Percentiles rank a stretch among this genome's conserved stretches.
Evolutionary conservation across 2,329 filamentous ascomycete species (phyloP).

Genomic region (Aspergillus ustus): DNA sequence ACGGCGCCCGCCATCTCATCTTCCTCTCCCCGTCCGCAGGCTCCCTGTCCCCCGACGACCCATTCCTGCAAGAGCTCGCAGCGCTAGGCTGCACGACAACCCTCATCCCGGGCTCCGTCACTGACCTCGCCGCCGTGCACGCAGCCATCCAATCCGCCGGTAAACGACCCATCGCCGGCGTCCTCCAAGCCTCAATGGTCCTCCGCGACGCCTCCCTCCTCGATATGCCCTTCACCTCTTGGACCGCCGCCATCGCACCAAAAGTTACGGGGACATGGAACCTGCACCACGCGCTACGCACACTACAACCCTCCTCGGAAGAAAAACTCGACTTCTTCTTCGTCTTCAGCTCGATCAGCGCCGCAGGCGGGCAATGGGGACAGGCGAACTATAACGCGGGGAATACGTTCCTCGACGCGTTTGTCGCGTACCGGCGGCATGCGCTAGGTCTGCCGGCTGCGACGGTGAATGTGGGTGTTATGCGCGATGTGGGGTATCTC

Average conservation of each 20-base stretch:
- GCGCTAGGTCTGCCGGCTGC: not conserved
- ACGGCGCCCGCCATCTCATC: conserved; percentile 22
- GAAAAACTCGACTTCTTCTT: not conserved
- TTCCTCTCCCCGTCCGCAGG: conserved; percentile 18
- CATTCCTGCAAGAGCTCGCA: conserved; percentile 16
- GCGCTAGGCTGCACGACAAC: not conserved
- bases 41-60: not conserved
- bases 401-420: not conserved
- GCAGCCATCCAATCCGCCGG: not conserved
- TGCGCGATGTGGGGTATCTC: not conserved
- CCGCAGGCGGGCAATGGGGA: not conserved
- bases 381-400: not conserved
- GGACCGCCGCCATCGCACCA: too few relatives aligned
- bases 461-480: not conserved
- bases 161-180: not conserved
- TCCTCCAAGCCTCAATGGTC: not conserved
- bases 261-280: not conserved
- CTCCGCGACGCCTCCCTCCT: not conserved
- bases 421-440: not conserved
- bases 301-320: not conserved
- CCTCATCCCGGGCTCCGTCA: not conserved
- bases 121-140: not conserved
- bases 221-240: not conserved
- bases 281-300: not conserved
- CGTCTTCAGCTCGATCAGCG: not conserved